phyloP scores from a whole-genome alignment of 208 protist species.

The Trypanosoma lewisi region DNA sequence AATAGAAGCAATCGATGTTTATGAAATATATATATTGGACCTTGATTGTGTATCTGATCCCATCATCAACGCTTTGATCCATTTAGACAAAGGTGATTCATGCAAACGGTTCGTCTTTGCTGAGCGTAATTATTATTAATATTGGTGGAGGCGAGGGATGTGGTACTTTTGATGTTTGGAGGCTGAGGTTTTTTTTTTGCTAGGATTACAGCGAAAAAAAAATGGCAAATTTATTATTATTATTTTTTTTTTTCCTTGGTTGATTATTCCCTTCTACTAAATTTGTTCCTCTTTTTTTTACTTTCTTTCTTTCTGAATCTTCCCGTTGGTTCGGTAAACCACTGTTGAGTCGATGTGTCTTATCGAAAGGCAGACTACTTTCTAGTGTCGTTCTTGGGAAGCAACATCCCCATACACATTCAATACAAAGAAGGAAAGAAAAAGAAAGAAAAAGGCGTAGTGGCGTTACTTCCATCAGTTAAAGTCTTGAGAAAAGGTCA shows the following conservation, averaged over 20 bases:
- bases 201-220: not conserved
- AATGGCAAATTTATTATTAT: not conserved
- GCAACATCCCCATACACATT: too few species aligned
- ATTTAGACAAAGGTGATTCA: too few species aligned
- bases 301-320: not conserved
- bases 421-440: too few species aligned
- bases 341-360: not conserved
- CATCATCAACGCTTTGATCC: too few species aligned
- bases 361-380: not conserved
- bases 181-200: too few species aligned
- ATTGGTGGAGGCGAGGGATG: too few species aligned
- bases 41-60: too few species aligned
- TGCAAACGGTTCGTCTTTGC: too few species aligned
- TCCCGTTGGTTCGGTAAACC: not conserved
- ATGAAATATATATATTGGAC: too few species aligned
- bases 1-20: too few species aligned
- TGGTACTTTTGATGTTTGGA: too few species aligned
- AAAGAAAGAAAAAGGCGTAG: not conserved
- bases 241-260: conserved; percentile 11
- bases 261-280: not conserved
- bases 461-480: not conserved
- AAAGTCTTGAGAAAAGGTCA: not conserved
- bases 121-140: too few species aligned
- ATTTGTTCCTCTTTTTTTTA: not conserved
- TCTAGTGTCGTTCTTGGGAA: not conserved